phyloP scores from a whole-genome alignment of 768 basidiomycete genomes.

The Boletus tylopilopsis region DNA sequence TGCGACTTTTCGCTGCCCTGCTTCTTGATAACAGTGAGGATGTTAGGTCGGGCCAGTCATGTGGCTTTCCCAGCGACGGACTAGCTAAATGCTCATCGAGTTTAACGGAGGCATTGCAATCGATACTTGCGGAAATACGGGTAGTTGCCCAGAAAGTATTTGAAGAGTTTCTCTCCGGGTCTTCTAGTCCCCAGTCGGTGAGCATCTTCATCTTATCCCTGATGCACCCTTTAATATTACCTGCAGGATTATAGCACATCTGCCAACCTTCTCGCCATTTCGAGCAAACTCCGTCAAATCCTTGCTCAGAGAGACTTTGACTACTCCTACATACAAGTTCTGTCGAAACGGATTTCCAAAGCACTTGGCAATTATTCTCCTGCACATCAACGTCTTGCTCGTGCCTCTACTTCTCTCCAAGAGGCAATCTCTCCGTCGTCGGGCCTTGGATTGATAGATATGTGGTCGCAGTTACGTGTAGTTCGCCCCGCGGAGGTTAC shows the following conservation, averaged over 20 bases:
- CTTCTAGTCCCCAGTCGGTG: constrained; percentile 18
- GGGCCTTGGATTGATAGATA: constrained; percentile 67
- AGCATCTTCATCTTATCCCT: constrained; percentile 6
- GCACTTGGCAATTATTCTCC: constrained; percentile 35
- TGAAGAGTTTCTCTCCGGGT: constrained; percentile 17
- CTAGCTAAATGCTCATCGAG: constrained; percentile 8
- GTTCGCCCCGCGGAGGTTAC: constrained; percentile 14
- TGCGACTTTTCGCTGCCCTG: constrained; percentile 41
- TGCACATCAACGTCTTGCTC: constrained; percentile 32
- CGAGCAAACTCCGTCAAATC: constrained; percentile 42
- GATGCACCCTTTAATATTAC: background rate
- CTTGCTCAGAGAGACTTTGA: constrained; percentile 44
- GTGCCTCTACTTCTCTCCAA: constrained; percentile 39
- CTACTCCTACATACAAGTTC: constrained; percentile 61
- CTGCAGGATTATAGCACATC: constrained; percentile 35
- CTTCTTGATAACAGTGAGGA: constrained; percentile 35
- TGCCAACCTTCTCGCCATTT: constrained; percentile 35
- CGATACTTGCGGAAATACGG: constrained; percentile 20
- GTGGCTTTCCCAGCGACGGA: background rate
- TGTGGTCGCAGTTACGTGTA: constrained; percentile 57
- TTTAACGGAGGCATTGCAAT: constrained; percentile 20
- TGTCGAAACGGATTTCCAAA: constrained; percentile 51
- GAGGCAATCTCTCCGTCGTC: constrained; percentile 53
- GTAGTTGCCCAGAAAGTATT: constrained; percentile 16
- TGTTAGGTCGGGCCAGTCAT: background rate